Evolutionary conservation across 1,284 basidiomycete genomes (phyloP), one percentile per base, ranked within the genome.

Genomic region (Leccinum griseonigrum): DNA sequence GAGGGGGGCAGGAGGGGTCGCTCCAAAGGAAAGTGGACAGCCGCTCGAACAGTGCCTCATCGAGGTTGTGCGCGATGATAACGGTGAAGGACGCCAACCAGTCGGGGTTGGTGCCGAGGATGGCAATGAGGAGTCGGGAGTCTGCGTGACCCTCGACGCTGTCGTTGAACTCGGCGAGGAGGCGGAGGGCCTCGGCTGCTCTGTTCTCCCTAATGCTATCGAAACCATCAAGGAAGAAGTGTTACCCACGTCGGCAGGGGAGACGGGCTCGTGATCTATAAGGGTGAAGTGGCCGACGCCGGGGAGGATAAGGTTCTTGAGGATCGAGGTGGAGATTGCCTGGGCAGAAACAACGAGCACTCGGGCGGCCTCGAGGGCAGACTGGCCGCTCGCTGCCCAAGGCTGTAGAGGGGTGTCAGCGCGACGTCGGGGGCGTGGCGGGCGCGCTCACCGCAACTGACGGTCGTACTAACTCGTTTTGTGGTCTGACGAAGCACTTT

Each of bases 351-450:
- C 75, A 65, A 97, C 86, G 28, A 98, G 84, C 54, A 98, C 82
- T 58, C 90, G 85, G 9, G 94, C 85, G 3, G 86, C 83, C 75
- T 99, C 95, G 57, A 99, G 87, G 0, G 94, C 94, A n/a, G 83
- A 80, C 76, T 99, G 97, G 2, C 97, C 97, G 0, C 92, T 89
- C 2, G 93, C 88, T 16, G 96, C 97, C 97, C 97, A 99, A 99
- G 82, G 38, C 96, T 96, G 64, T 4, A 56, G 53, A 32, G 48
- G 22, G 13, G 22, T 56, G 56, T 54, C 50, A 48, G 60, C 60
- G 26, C 11, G 29, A 14, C 32, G 31, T 14, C 40, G 50, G 31
- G 43, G 10, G 18, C 16, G 18, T 18, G 9, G 32, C 9, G 31
- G 32, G 56, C 31, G 38, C 29, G 69, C 83, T 59, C 66, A 94